Percentiles rank a stretch among this genome's conserved stretches.
Conservation (phyloP, 2,329 filamentous ascomycete species). For the Penicillium sp. region DNA sequence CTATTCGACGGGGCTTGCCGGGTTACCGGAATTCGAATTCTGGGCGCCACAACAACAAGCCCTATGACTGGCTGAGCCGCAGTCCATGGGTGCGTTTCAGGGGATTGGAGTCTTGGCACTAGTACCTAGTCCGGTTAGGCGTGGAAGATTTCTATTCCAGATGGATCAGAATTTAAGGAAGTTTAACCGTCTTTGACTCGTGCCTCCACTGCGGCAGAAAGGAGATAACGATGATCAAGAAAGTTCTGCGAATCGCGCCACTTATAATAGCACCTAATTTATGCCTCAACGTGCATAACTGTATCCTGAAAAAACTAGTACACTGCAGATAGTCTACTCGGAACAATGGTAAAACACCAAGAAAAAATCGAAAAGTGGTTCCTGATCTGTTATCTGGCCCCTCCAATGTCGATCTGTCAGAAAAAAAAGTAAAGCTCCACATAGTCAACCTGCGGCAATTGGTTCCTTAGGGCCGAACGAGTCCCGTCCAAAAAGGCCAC, state of each 20-base stretch:
- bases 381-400: not conserved
- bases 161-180: not conserved
- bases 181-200: not conserved
- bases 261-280: no score
- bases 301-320: not conserved
- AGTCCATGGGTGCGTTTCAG: not conserved
- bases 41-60: not conserved
- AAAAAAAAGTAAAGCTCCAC: not conserved
- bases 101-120: not conserved
- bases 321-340: not conserved
- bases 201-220: not conserved
- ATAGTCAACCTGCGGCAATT: not conserved
- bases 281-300: not conserved
- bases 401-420: not conserved
- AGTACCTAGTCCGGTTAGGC: not conserved
- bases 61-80: not conserved
- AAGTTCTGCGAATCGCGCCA: not conserved
- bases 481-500: not conserved
- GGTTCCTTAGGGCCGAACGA: not conserved
- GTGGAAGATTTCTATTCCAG: not conserved
- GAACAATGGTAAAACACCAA: not conserved
- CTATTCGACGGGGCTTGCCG: not conserved
- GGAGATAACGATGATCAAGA: not conserved
- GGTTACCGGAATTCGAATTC: not conserved
- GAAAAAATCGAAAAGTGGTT: not conserved